Evolutionary conservation across 768 basidiomycete genomes (phyloP), one percentile per base, ranked within the genome.

Genomic region (Suillus plorans): DNA sequence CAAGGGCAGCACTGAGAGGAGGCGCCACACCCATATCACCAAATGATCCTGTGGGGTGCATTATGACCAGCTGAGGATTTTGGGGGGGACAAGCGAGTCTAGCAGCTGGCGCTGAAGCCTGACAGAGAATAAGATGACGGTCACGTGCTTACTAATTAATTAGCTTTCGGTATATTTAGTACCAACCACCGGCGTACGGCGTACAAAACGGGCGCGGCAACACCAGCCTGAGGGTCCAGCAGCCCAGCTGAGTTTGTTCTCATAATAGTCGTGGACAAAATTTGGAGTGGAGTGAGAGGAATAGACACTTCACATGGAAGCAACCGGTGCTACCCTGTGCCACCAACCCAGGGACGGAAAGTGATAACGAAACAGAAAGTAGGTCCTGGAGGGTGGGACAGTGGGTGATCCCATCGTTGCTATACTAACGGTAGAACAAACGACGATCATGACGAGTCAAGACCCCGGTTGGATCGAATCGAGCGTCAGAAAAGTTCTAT

Each of bases 1-100:
- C 78, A 61, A 99, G 81, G 1, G 94, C 88, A 16, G 78, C 70
- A 62, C 88, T 84, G 41, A 99, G 80, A 4, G 80, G 72, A 3
- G 80, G 64, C 0, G 87, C 88, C 65, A 92, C 82, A 2, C 86
- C 88, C 64, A 93, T 78, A 2, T 84, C 80, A 18, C 76, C 71
- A 67, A 91, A 93, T 20, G 84, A 80, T 41, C 68, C 49, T 58
- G 62, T 45, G 22, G 64, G 52, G 63, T 67, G 20, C 64, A 66
- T 37, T 55, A 65, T 69, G 59, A 7, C 68, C 62, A 52, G 73
- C 65, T 31, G 74, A 74, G 57, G 73, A 71, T 45, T 67, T 65
- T 6, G 44, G 65, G 44, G 4, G 2, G 44, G 9, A 10, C 20
- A 45, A n/a, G 44, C 9, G 9, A 45, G 44, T 45, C 3, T 37